Percentiles rank a stretch among this genome's conserved stretches.
Conservation (phyloP, 352 stramenopile genomes). For the Globisporangium iwayamae region DNA sequence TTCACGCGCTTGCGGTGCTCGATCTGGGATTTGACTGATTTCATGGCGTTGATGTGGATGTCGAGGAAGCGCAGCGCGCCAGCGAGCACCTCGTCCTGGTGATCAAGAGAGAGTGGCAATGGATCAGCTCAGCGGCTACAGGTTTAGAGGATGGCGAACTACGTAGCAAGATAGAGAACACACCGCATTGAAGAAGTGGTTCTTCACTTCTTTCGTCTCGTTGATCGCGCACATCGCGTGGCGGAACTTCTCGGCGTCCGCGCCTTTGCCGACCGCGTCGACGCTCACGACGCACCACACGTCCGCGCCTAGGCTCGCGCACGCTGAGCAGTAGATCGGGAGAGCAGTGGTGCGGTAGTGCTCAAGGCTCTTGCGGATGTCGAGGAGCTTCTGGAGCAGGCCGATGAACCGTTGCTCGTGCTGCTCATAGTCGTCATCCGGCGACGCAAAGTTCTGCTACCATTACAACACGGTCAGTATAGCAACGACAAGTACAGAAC, state of each 20-base stretch:
- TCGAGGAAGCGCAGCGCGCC: conserved; percentile 63
- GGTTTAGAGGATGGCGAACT: neutral
- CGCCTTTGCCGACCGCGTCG: conserved; percentile 51
- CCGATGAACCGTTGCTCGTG: conserved; percentile 68
- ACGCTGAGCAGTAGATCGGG: conserved; percentile 58
- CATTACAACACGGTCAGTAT: neutral
- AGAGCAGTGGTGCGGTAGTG: conserved; percentile 60
- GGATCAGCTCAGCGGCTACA: neutral
- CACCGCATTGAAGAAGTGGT: conserved; percentile 72
- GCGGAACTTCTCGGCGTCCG: conserved; percentile 68
- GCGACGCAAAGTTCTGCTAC: conserved; percentile 38
- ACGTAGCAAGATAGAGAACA: neutral
- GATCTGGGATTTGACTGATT: conserved; percentile 69
- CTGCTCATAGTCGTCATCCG: conserved; percentile 65
- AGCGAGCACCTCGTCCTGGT: conserved; percentile 55
- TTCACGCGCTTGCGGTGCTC: conserved; percentile 60
- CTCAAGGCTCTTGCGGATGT: conserved; percentile 68
- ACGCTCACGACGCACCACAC: conserved; percentile 77
- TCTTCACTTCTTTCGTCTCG: conserved; percentile 72
- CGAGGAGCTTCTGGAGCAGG: conserved; percentile 63
- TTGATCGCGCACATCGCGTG: conserved; percentile 75
- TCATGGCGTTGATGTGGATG: conserved; percentile 78
- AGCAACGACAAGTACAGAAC: neutral
- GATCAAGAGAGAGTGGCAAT: neutral
- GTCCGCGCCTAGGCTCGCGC: conserved; percentile 56